Conservation (phyloP, 495 filamentous ascomycete genomes). For the Penicillium canescens region DNA sequence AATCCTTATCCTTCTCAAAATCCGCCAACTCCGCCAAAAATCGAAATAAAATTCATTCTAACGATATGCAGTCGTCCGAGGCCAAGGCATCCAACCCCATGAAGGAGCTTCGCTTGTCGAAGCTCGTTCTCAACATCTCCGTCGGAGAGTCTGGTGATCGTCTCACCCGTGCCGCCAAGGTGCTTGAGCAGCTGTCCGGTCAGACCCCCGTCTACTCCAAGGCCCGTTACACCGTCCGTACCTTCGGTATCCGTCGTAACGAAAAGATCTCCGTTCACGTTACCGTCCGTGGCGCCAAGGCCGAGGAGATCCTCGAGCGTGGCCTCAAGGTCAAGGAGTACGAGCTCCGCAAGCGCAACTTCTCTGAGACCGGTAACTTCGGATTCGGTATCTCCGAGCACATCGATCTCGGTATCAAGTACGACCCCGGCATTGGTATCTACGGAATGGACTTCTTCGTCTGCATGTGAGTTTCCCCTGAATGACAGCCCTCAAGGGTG, state of each 20-base stretch:
- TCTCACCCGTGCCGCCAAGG: slow-evolving; percentile 99
- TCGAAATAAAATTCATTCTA: slow-evolving; percentile 15
- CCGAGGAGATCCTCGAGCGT: slow-evolving; percentile 99
- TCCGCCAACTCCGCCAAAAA: neutral
- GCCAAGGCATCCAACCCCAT: slow-evolving; percentile 94
- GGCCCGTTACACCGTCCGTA: slow-evolving; percentile 99
- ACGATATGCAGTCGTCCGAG: slow-evolving; percentile 55
- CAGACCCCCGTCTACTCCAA: slow-evolving; percentile 99
- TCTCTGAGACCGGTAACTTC: slow-evolving; percentile 99
- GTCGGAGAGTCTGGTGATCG: slow-evolving; percentile 99
- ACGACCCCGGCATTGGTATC: slow-evolving; percentile 98
- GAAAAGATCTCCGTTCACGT: slow-evolving; percentile 99
- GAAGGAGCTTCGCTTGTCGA: slow-evolving; percentile 99
- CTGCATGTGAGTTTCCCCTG: slow-evolving; percentile 77
- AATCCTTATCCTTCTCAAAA: neutral
- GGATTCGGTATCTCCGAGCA: slow-evolving; percentile 99
- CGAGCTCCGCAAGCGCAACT: slow-evolving; percentile 98
- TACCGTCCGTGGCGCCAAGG: slow-evolving; percentile 99
- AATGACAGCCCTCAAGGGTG: too few relatives aligned
- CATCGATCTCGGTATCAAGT: slow-evolving; percentile 99
- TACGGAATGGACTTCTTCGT: slow-evolving; percentile 99
- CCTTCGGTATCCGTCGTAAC: slow-evolving; percentile 99
- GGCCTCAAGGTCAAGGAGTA: slow-evolving; percentile 99
- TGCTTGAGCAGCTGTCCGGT: slow-evolving; percentile 98
- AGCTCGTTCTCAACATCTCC: slow-evolving; percentile 99